phyloP scores from a whole-genome alignment of 768 basidiomycete species.

The Leccinum uliginosum region DNA sequence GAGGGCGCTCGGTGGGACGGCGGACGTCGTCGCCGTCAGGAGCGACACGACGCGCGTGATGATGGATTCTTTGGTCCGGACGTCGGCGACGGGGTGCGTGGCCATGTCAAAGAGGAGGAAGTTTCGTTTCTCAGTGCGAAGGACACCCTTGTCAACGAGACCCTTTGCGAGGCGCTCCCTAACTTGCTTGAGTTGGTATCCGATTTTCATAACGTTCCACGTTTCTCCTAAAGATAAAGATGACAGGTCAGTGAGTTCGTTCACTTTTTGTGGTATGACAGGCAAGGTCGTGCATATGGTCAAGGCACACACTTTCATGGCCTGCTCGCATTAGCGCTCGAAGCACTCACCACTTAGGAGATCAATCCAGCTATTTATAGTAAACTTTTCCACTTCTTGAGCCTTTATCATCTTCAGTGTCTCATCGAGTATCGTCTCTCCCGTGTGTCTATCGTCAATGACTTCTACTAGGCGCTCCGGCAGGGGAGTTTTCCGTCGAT shows the following conservation, averaged over 20 bases:
- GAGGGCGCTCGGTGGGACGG: conserved; percentile 71
- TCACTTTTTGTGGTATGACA: background rate
- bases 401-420: conserved; percentile 93
- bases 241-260: background rate
- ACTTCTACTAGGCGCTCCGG: conserved; percentile 87
- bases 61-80: conserved; percentile 83
- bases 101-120: conserved; percentile 99
- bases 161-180: conserved; percentile 96
- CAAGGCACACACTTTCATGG: background rate
- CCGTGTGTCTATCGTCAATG: conserved; percentile 87
- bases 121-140: conserved; percentile 98
- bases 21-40: conserved; percentile 77
- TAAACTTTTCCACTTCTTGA: conserved; percentile 51
- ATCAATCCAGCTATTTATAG: conserved; percentile 92
- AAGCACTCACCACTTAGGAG: conserved; percentile 70
- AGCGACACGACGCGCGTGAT: conserved; percentile 71
- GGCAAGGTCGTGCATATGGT: background rate
- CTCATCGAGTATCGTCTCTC: conserved; percentile 95
- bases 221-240: conserved; percentile 81
- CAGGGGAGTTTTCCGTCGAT: conserved; percentile 64
- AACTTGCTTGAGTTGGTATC: conserved; percentile 97
- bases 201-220: conserved; percentile 99
- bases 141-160: conserved; percentile 95
- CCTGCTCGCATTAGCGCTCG: background rate
- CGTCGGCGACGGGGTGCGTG: conserved; percentile 94